phyloP scores from a whole-genome alignment of 2,329 filamentous ascomycete genomes.

The Fusarium denticulatum region DNA sequence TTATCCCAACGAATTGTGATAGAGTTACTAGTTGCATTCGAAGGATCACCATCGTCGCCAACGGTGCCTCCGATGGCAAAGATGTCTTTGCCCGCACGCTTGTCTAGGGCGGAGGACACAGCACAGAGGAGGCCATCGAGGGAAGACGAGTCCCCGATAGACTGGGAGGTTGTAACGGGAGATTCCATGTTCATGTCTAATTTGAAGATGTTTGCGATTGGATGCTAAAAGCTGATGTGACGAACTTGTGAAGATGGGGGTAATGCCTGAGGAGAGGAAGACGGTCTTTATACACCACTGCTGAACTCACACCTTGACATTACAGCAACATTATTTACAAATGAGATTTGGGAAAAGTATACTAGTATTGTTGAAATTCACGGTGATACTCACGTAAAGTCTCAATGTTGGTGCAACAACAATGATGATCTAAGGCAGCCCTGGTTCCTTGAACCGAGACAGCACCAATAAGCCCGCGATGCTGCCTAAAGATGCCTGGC shows the following conservation, averaged over 20 bases:
- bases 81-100: background rate
- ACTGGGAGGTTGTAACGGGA: background rate
- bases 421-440: background rate
- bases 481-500: background rate
- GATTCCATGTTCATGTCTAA: background rate
- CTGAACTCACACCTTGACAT: no score
- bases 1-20: slow-evolving; percentile 5
- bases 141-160: accelerated
- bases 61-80: slow-evolving; percentile 18
- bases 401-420: background rate
- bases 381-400: background rate
- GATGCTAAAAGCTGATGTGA: background rate
- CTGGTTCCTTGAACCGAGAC: background rate
- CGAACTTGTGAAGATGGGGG: background rate
- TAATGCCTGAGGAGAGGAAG: background rate
- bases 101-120: background rate
- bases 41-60: background rate
- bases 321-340: accelerated
- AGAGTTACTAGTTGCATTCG: accelerated
- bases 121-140: background rate
- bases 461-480: background rate
- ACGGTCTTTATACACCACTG: background rate
- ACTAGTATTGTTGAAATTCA: no score
- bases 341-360: no score
- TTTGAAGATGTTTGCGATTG: no score